Base-by-base conservation (phyloP, 352 stramenopile genomes). In the Globisporangium takayamanum region DNA sequence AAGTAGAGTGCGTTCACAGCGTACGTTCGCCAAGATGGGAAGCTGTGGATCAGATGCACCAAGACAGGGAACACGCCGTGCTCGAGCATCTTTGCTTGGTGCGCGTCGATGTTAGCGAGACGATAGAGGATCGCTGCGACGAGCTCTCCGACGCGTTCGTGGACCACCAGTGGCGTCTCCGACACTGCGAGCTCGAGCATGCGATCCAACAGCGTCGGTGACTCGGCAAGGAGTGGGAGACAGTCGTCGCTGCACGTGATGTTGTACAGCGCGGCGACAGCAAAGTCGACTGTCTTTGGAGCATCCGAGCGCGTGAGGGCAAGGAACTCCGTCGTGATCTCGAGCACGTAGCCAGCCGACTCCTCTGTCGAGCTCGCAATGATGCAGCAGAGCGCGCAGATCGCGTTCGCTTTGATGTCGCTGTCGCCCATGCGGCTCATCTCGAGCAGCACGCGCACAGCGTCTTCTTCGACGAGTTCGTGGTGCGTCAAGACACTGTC, bases 401-500 rank as follows among this genome's bases (percentile, higher is more conserved):
- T 82, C 10, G 79, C 78, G 53, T 89, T 88, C 1, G 78, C 63
- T 59, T 88, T 83, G 30, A 89, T 67, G 12, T 76, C 69, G 39
- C 68, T 64, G 49, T 88, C 66, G 5, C 57, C 15, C 28, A 80
- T 69, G 25, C 74, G 66, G 33, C 69, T 80, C 83, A 92, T 87
- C 51, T 76, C 55, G 18, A 92, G 62, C 25, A 92, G 57, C 7
- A 87, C 69, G 0, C 58, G 71, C n/a, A 90, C 70, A 11, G 59
- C 61, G 1, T 67, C 72, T 39, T 80, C 75, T 51, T 88, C 73
- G 28, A 92, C 74, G 4, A 92, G 66, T 26, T 89, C 76, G 55
- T 89, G 82, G 56, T 88, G 81, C 2, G 78, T 90, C 46, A 88
- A 57, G 6, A 87, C 78, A 25, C 76, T 90, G 30, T 87, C 76